Percentiles rank a stretch among this genome's conserved stretches.
phyloP scores from a whole-genome alignment of 2,329 filamentous ascomycete species.

The Kalmusia sp. region DNA sequence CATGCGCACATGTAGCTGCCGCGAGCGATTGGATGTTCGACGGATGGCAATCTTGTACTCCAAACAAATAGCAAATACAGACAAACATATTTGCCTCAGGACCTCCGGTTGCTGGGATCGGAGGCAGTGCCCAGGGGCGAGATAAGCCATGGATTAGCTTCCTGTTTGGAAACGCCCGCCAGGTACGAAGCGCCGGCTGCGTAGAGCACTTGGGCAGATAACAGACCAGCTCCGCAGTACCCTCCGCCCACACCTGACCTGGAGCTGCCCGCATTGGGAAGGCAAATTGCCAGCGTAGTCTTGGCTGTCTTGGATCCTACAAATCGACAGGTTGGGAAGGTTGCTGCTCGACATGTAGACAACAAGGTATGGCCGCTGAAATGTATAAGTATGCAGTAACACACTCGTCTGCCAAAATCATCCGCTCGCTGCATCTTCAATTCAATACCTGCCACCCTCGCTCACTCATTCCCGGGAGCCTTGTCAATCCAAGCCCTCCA shows the following conservation, averaged over 20 bases:
- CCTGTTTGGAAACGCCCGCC: constrained; percentile 7
- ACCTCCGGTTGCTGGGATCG: background rate
- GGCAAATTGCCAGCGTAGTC: constrained; percentile 21
- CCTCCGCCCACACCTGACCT: constrained; percentile 5
- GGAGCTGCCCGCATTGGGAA: constrained; percentile 18
- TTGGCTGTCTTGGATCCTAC: constrained; percentile 21
- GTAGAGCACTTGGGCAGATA: constrained; percentile 1
- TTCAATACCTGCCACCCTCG: constrained; percentile 12
- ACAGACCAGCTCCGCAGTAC: background rate
- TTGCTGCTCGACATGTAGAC: constrained; percentile 10
- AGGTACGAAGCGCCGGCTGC: constrained; percentile 6
- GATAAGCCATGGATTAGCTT: constrained; percentile 3
- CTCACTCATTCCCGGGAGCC: constrained; percentile 8
- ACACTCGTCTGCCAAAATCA: constrained; percentile 16
- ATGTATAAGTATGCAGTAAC: constrained; percentile 25
- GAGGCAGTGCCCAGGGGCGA: constrained; percentile 3
- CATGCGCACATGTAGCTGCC: background rate
- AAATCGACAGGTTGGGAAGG: constrained; percentile 17
- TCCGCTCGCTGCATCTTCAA: constrained; percentile 26
- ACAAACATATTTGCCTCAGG: background rate
- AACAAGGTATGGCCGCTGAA: background rate
- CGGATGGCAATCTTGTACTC: background rate
- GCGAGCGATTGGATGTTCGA: background rate
- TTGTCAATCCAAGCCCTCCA: constrained; percentile 1
- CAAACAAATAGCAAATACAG: background rate